Evolutionary conservation across 2,329 filamentous ascomycete genomes (phyloP).

Genomic region (Fusarium sp.): DNA sequence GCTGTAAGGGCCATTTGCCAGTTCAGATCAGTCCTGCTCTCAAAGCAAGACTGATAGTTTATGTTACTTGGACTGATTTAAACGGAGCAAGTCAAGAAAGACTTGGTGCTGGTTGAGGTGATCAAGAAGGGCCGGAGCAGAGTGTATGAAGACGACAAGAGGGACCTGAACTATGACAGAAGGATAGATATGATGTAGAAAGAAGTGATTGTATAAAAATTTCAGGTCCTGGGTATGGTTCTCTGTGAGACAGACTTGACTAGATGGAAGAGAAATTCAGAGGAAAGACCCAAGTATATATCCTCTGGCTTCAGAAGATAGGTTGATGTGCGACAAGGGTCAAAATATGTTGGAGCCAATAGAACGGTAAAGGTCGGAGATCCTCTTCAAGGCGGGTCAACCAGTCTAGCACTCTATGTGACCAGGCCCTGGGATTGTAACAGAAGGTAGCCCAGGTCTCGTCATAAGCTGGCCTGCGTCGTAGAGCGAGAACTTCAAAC

Average conservation of each 20-base stretch:
- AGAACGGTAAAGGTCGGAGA: constrained; percentile 44
- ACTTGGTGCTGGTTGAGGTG: constrained; percentile 6
- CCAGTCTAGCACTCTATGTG: constrained; percentile 33
- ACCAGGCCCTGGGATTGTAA: constrained; percentile 38
- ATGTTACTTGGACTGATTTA: not conserved
- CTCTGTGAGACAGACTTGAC: constrained; percentile 38
- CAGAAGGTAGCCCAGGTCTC: constrained; percentile 41
- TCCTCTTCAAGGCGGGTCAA: constrained; percentile 39
- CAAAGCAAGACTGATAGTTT: constrained; percentile 37
- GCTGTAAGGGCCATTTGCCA: constrained; percentile 57
- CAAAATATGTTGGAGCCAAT: constrained; percentile 44
- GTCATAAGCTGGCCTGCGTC: constrained; percentile 37
- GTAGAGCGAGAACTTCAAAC: constrained; percentile 32
- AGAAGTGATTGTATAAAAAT: constrained; percentile 20
- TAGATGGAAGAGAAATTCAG: constrained; percentile 34
- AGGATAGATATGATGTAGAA: constrained; percentile 18
- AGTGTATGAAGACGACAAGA: constrained; percentile 17
- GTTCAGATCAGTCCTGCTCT: constrained; percentile 35
- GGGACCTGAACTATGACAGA: constrained; percentile 1
- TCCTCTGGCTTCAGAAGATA: constrained; percentile 34
- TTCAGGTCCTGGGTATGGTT: constrained; percentile 27
- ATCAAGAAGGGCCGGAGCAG: not conserved
- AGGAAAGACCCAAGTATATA: constrained; percentile 42
- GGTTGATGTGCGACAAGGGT: constrained; percentile 43
- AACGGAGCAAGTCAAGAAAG: constrained; percentile 2